Conservation (phyloP, 75 land plant genomes). For the Ceratopteris richardii region DNA sequence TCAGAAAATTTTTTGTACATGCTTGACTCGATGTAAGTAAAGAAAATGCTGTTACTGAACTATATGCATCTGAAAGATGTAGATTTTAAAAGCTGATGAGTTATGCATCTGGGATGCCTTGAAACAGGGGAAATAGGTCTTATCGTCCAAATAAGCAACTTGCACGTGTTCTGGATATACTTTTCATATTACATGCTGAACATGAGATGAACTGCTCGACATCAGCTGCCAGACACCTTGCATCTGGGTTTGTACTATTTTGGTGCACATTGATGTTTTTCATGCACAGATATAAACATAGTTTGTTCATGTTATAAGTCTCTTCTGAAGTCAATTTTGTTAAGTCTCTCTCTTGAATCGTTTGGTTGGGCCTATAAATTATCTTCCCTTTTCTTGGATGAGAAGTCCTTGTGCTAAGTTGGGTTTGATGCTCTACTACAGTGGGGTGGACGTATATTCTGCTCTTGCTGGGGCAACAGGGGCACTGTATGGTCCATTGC, state of each 20-base stretch:
- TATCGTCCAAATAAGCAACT: conserved; percentile 95
- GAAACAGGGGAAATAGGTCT: conserved; percentile 62
- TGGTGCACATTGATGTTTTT: no score
- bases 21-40: conserved; percentile 88
- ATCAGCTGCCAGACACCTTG: conserved; percentile 97
- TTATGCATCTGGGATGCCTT: no score
- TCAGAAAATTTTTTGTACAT: conserved; percentile 96
- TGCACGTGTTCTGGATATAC: conserved; percentile 82
- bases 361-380: no score
- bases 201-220: conserved; percentile 99
- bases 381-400: no score
- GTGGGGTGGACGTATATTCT: conserved; percentile 99
- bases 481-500: conserved; percentile 96
- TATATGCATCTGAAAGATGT: no score
- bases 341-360: no score
- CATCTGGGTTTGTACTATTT: conserved; percentile 69
- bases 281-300: no score
- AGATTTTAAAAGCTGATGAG: no score
- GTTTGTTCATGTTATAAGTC: no score
- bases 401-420: no score
- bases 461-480: conserved; percentile 99
- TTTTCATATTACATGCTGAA: conserved; percentile 95
- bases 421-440: conserved; percentile 14
- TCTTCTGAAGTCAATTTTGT: no score
- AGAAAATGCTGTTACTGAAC: no score